Evolutionary conservation across 2,329 filamentous ascomycete genomes (phyloP), one percentile per base, ranked within the genome.

Genomic region (Fusarium citri): DNA sequence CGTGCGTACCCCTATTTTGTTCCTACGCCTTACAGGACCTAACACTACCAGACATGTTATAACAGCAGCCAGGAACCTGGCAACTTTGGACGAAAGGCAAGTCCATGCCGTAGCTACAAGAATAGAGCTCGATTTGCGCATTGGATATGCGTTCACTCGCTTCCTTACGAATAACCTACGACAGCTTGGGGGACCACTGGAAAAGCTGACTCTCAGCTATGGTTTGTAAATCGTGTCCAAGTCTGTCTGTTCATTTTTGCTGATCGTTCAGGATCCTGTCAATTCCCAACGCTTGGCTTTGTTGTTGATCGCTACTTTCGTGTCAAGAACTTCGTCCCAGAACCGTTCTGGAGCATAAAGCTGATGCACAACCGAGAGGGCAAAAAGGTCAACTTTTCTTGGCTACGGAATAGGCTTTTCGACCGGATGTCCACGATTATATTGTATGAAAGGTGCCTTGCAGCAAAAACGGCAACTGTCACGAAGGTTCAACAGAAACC

Each of bases 271-370:
- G 93, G 88, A 16, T 97, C 94, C 6, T 99, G 96, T 72, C 96
- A 99, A 78, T 99, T 99, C 75, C 96, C 96, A 3, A 98, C 96
- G 0, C 85, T 99, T 8, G 96, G 96, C 0, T 99, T 99, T 72
- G 95, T 99, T 2, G 96, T 99, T 9, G 96, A 99, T 79, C 89
- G 95, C 49, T 99, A 98, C 79, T 93, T 97, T 74, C 90, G 93
- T 53, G 96, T 99, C 54, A 91, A 93, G 68, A 97, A 97, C 73
- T 99, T 99, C 79, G 90, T 96, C 2, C 92, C 95, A 0, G 96
- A 99, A 77, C 84, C 88, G 0, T 99, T 98, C 79, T 99, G 96
- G 96, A 87, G 88, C 64, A 97, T 99, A 83, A 95, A 91, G 73
- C 86, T 99, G 41, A 89, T 89, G 75, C 92, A 98, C 74, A 87